Percentiles rank a stretch among this genome's conserved stretches.
Evolutionary conservation across 257 asterid genomes (phyloP).

Genomic region (Salvia miltiorrhiza): DNA sequence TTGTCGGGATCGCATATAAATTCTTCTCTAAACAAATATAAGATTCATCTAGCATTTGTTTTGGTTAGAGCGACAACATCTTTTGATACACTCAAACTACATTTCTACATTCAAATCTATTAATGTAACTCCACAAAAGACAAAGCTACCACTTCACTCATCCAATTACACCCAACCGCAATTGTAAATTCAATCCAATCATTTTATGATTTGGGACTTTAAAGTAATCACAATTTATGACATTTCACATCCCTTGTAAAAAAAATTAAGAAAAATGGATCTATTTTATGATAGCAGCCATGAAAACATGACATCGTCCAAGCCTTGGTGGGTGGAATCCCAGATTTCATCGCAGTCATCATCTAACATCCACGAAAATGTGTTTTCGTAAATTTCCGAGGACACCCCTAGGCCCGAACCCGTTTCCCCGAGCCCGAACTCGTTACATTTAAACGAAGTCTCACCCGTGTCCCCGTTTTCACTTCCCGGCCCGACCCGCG

Average conservation of each 20-base stretch:
- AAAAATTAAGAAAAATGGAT: background rate
- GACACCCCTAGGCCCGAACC: too few relatives aligned
- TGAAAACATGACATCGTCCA: conserved; percentile 37
- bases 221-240: background rate
- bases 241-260: background rate
- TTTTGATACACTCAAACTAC: too few relatives aligned
- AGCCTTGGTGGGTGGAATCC: background rate
- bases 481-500: background rate
- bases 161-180: too few relatives aligned
- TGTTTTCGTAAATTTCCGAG: conserved; percentile 17
- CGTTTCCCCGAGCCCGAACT: background rate
- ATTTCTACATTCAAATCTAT: background rate
- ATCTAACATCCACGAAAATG: conserved; percentile 44
- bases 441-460: too few relatives aligned
- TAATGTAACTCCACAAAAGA: background rate
- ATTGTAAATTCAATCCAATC: background rate
- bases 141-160: too few relatives aligned
- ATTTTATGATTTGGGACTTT: background rate
- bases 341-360: conserved; percentile 6
- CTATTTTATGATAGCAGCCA: conserved; percentile 46
- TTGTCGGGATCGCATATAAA: too few relatives aligned
- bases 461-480: background rate
- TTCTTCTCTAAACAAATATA: too few relatives aligned
- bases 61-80: too few relatives aligned
- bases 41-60: too few relatives aligned